A percentile compares a stretch with the other conserved stretches of the same genome.
Evolutionary conservation across 2,329 filamentous ascomycete genomes (phyloP).

Genomic region (Paraphaeosphaeria minitans): DNA sequence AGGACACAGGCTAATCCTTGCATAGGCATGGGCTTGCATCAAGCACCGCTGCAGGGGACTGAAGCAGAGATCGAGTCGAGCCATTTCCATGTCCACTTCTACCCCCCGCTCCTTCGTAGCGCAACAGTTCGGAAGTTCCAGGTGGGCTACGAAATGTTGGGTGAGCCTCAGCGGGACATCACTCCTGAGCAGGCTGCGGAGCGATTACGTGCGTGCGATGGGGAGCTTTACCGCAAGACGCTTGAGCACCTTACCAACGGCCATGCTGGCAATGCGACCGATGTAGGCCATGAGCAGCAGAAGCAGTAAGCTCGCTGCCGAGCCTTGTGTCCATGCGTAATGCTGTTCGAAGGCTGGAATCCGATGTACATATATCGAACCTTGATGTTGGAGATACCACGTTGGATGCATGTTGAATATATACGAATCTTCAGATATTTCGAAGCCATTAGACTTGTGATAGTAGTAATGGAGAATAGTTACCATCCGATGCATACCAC

Average conservation of each 20-base stretch:
- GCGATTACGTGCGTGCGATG: conserved; percentile 74
- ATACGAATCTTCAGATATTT: background rate
- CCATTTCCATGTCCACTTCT: conserved; percentile 97
- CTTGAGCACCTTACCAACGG: conserved; percentile 19
- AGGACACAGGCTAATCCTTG: conserved; percentile 14
- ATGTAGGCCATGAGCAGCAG: conserved; percentile 13
- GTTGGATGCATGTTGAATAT: background rate
- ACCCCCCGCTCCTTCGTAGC: conserved; percentile 88
- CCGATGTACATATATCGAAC: conserved; percentile 13
- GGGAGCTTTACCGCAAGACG: conserved; percentile 79
- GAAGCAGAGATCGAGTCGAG: conserved; percentile 84
- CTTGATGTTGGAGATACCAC: conserved; percentile 4
- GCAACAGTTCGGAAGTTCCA: conserved; percentile 95
- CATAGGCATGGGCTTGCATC: conserved; percentile 86
- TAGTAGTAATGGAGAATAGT: too few relatives aligned
- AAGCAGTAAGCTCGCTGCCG: conserved; percentile 5
- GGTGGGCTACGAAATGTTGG: conserved; percentile 95
- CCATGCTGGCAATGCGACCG: conserved; percentile 7
- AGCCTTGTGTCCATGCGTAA: background rate
- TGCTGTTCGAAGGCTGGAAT: background rate
- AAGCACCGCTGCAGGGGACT: conserved; percentile 83
- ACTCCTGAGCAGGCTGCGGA: conserved; percentile 93
- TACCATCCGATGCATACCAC: background rate
- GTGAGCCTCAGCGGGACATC: conserved; percentile 97
- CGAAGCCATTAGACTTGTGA: background rate